Evolutionary conservation across 2,329 filamentous ascomycete species (phyloP).

Genomic region (Scopulariopsis brevicaulis): DNA sequence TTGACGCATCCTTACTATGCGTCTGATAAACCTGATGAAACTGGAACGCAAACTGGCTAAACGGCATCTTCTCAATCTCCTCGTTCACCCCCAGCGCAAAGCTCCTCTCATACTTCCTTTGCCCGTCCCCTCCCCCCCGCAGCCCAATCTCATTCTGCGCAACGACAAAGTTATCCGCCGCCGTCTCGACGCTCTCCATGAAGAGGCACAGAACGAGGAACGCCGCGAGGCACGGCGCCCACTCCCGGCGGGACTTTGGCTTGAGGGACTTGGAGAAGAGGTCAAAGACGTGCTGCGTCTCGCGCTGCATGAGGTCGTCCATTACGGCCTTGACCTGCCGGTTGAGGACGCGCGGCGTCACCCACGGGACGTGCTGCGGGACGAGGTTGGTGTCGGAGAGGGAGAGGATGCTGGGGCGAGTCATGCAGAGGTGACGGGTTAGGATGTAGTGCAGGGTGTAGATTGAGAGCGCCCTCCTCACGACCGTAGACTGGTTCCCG

Average conservation of each 20-base stretch:
- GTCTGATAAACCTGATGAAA: slow-evolving; percentile 51
- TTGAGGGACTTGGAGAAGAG: slow-evolving; percentile 41
- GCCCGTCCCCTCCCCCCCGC: slow-evolving; percentile 10
- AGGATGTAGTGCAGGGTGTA: slow-evolving; percentile 48
- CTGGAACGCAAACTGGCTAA: slow-evolving; percentile 48
- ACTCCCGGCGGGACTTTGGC: slow-evolving; percentile 38
- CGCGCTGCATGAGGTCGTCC: slow-evolving; percentile 40
- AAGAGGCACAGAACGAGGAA: slow-evolving; percentile 46
- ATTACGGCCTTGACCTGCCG: slow-evolving; percentile 45
- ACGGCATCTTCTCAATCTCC: slow-evolving; percentile 46
- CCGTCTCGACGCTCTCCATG: slow-evolving; percentile 44
- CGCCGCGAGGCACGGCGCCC: slow-evolving; percentile 44
- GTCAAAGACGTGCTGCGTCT: slow-evolving; percentile 40
- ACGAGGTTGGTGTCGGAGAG: slow-evolving; percentile 30
- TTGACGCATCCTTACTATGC: slow-evolving; percentile 33
- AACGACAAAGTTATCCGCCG: slow-evolving; percentile 39
- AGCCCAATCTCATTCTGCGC: slow-evolving; percentile 37
- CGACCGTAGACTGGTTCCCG: slow-evolving; percentile 28
- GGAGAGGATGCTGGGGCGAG: slow-evolving; percentile 26
- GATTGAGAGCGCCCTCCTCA: slow-evolving; percentile 39
- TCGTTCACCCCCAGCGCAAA: slow-evolving; percentile 33
- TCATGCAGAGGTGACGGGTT: slow-evolving; percentile 41
- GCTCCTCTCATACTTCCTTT: slow-evolving; percentile 22
- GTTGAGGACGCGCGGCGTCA: slow-evolving; percentile 42
- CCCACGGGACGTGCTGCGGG: slow-evolving; percentile 27